A percentile compares a stretch with the other conserved stretches of the same genome.
Evolutionary conservation across 495 filamentous ascomycete species (phyloP).

Genomic region (Copromyces sp.): DNA sequence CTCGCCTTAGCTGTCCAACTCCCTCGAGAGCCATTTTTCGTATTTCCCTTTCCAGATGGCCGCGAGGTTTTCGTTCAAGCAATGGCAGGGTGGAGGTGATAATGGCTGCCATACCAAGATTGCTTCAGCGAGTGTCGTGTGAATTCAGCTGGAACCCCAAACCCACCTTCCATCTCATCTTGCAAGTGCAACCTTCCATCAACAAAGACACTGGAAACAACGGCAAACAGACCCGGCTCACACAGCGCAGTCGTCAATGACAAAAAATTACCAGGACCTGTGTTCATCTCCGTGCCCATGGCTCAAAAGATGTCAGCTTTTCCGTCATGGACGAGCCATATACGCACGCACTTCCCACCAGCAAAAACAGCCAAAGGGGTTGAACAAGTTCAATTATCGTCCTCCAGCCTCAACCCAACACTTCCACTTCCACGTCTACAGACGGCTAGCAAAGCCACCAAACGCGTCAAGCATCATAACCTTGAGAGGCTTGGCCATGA

Average conservation of each 20-base stretch:
- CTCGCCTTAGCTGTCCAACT: neutral
- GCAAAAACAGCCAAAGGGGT: neutral
- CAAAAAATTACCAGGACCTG: too few relatives aligned
- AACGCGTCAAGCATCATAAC: slow-evolving; percentile 9
- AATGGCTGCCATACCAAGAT: neutral
- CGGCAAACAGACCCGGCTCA: neutral
- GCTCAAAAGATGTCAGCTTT: too few relatives aligned
- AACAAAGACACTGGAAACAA: neutral
- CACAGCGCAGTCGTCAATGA: neutral
- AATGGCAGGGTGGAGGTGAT: neutral
- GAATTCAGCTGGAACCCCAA: neutral
- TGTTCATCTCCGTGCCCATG: too few relatives aligned
- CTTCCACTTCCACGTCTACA: neutral
- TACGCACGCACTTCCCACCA: neutral
- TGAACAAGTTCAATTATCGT: neutral
- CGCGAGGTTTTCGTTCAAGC: neutral
- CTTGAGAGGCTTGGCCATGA: slow-evolving; percentile 7
- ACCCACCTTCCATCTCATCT: neutral
- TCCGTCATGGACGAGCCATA: too few relatives aligned
- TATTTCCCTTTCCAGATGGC: neutral
- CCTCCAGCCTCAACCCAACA: neutral
- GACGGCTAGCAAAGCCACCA: slow-evolving; percentile 6
- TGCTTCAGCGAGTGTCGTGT: neutral
- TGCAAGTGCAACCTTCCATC: neutral
- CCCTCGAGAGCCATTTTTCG: neutral